A percentile compares a stretch with the other conserved stretches of the same genome.
phyloP scores from a whole-genome alignment of 345 rosid genomes.

The Physaria fendleri region DNA sequence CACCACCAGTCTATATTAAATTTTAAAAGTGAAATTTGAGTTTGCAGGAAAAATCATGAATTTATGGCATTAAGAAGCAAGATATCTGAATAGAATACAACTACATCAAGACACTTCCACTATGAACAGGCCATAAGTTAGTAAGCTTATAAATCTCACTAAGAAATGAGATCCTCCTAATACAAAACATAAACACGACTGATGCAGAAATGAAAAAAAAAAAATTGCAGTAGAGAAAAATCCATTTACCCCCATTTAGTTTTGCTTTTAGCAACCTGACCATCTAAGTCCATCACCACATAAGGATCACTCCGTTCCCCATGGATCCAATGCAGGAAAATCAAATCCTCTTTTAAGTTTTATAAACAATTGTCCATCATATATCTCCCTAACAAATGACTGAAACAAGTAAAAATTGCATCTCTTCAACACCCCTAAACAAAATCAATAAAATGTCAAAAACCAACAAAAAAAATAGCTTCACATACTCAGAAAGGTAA shows the following conservation, averaged over 20 bases:
- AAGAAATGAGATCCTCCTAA: neutral
- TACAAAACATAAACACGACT: too few species aligned
- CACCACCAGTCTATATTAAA: neutral
- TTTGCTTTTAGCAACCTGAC: conserved; percentile 79
- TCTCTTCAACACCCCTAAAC: neutral
- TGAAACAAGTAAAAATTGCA: conserved; percentile 19
- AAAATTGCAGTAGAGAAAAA: neutral
- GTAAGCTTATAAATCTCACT: neutral
- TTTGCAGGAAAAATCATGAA: neutral
- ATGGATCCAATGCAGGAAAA: conserved; percentile 93
- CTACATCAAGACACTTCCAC: neutral
- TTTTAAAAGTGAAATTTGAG: neutral
- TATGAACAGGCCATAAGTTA: neutral
- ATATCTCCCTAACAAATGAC: conserved; percentile 75
- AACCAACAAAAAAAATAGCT: neutral
- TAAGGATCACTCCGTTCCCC: conserved; percentile 97
- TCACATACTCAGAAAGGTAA: conserved; percentile 74
- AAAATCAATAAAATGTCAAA: neutral
- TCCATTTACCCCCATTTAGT: conserved; percentile 35
- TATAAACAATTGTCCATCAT: conserved; percentile 74
- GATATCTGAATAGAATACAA: neutral
- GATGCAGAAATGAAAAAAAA: neutral
- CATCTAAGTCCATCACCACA: conserved; percentile 79
- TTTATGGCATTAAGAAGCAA: neutral
- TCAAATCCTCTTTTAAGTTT: conserved; percentile 67